Percentiles rank a stretch among this genome's conserved stretches.
phyloP scores from a whole-genome alignment of 768 basidiomycete genomes.

The Lactarius hatsudake region DNA sequence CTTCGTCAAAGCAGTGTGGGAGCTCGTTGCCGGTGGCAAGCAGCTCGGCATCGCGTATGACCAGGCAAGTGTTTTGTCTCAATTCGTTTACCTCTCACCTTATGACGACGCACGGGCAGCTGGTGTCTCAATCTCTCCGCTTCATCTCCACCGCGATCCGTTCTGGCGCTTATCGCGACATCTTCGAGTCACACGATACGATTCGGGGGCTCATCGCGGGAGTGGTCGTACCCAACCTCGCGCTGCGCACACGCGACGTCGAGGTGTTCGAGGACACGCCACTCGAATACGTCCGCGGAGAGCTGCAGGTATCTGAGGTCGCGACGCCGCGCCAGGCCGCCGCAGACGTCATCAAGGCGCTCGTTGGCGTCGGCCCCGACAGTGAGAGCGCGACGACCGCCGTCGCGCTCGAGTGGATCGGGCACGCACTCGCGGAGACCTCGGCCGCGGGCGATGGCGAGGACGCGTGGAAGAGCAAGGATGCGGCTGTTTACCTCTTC shows the following conservation, averaged over 20 bases:
- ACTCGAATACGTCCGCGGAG: slow-evolving; percentile 73
- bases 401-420: slow-evolving; percentile 84
- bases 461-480: slow-evolving; percentile 85
- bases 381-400: slow-evolving; percentile 66
- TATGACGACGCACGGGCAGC: slow-evolving; percentile 38
- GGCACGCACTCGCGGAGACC: slow-evolving; percentile 62
- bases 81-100: slow-evolving; percentile 26
- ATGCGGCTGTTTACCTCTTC: slow-evolving; percentile 88
- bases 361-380: slow-evolving; percentile 80
- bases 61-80: slow-evolving; percentile 43
- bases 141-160: slow-evolving; percentile 94
- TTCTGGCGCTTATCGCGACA: slow-evolving; percentile 71
- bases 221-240: slow-evolving; percentile 92
- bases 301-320: slow-evolving; percentile 53
- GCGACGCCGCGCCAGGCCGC: slow-evolving; percentile 90
- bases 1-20: slow-evolving; percentile 90
- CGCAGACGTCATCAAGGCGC: slow-evolving; percentile 90
- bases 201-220: slow-evolving; percentile 82
- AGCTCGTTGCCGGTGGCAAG: slow-evolving; percentile 69
- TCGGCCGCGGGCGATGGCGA: slow-evolving; percentile 51
- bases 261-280: slow-evolving; percentile 98
- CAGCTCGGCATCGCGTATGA: slow-evolving; percentile 73
- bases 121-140: slow-evolving; percentile 86
- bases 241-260: slow-evolving; percentile 81
- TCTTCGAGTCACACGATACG: slow-evolving; percentile 81